phyloP scores from a whole-genome alignment of 2,329 filamentous ascomycete species.

The Phyllosticta citribraziliensis region DNA sequence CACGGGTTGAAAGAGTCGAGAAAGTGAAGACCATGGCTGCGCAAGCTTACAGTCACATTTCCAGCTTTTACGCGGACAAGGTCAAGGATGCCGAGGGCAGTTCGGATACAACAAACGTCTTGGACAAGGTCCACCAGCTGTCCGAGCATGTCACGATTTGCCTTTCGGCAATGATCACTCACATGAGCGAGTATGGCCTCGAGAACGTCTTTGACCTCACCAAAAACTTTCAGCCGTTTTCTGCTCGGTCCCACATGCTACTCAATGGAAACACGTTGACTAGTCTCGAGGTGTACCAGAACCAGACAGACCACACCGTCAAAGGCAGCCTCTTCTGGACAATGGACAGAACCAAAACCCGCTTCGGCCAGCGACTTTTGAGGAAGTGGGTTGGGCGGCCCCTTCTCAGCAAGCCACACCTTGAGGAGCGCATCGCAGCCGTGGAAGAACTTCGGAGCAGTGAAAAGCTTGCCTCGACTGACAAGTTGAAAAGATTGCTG shows the following conservation, averaged over 20 bases:
- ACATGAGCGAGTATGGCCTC: constrained; percentile 82
- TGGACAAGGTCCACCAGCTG: constrained; percentile 79
- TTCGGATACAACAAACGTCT: constrained; percentile 47
- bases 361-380: constrained; percentile 77
- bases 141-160: constrained; percentile 83
- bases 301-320: constrained; percentile 75
- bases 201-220: constrained; percentile 94
- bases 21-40: constrained; percentile 73
- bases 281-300: constrained; percentile 90
- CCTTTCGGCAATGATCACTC: constrained; percentile 90
- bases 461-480: constrained; percentile 55
- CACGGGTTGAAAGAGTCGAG: constrained; percentile 69
- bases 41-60: constrained; percentile 79
- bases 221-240: constrained; percentile 95
- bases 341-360: constrained; percentile 81
- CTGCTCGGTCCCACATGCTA: constrained; percentile 87
- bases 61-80: constrained; percentile 85
- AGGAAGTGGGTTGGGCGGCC: constrained; percentile 94
- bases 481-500: constrained; percentile 65
- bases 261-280: constrained; percentile 90
- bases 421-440: constrained; percentile 72
- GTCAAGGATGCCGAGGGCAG: constrained; percentile 46
- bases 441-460: constrained; percentile 76
- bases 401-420: constrained; percentile 60
- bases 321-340: constrained; percentile 94